Base-by-base conservation (phyloP, 1,284 basidiomycete species). In the Fomes fomentarius region DNA sequence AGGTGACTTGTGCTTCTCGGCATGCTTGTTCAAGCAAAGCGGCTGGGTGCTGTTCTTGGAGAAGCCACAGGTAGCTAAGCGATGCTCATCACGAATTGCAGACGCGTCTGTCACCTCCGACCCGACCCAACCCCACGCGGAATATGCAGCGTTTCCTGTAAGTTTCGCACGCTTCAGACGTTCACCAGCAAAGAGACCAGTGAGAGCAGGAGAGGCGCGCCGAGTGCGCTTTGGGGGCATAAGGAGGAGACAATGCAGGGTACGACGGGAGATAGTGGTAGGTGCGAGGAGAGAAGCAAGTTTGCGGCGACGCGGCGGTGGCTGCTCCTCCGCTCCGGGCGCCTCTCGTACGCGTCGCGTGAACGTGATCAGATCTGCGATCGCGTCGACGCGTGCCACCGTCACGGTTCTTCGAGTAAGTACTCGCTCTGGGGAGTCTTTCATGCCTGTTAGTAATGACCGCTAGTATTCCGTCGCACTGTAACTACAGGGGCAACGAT, bases 41-140 rank as follows among this genome's bases (percentile, higher is more conserved):
- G 78, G 70, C 62, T 77, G 72, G 12, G 64, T 67, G 55, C 76
- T 85, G 39, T 72, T 74, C 43, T 68, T 65, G 0, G 82, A 81
- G 35, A 94, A 74, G 12, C 89, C 87, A 58, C 87, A 93, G 2
- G 88, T 81, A 45, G 81, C 75, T 47, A 85, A 71, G 40, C 80
- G 75, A 65, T 93, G 88, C 52, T 85, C 81, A 33, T 72, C 66
- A 10, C 85, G 82, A 62, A 94, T 91, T 22, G 80, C 71, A 10
- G 79, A 78, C 48, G 75, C 66, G 52, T 79, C 71, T 17, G 70
- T 70, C 47, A 84, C 84, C 62, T 88, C 84, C 39, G 83, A 80
- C 46, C 81, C 85, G 47, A 91, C 87, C 91, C 91, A 94, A 46
- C 79, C 80, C 92, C 91, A 93, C 19, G 83, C 69, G 34, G 80